These are phyloP conservation scores for Coemansia sp. DNA, from an alignment of 192 early-diverging fungal species.

Conservation along the genomic window DNA sequence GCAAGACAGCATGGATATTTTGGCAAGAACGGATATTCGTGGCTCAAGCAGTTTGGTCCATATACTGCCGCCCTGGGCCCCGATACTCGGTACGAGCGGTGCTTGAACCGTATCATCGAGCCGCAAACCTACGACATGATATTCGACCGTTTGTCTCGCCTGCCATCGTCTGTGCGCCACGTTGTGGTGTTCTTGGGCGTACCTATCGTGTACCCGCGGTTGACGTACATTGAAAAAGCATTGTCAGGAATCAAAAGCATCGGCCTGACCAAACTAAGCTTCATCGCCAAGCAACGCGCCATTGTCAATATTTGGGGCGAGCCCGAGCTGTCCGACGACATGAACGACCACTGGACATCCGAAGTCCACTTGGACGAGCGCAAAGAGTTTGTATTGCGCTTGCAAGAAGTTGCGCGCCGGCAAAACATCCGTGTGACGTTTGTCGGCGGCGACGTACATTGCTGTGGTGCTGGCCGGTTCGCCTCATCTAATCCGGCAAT, in stretches of 20 bases:
- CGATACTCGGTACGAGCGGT: constrained; percentile 76
- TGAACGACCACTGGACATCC: constrained; percentile 80
- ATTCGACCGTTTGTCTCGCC: constrained; percentile 55
- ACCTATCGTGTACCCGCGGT: constrained; percentile 74
- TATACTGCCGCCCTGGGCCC: constrained; percentile 62
- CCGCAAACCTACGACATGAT: constrained; percentile 62
- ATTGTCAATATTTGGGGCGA: constrained; percentile 71
- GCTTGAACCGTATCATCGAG: constrained; percentile 60
- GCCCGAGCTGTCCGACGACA: constrained; percentile 81
- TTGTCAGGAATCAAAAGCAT: constrained; percentile 60
- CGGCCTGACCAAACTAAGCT: constrained; percentile 56
- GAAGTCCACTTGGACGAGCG: constrained; percentile 71
- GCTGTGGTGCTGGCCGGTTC: constrained; percentile 64
- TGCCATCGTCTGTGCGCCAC: constrained; percentile 58
- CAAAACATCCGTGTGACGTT: constrained; percentile 72
- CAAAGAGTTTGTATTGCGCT: constrained; percentile 58
- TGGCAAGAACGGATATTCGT: constrained; percentile 58
- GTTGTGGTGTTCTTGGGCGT: constrained; percentile 70
- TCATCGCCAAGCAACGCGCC: constrained; percentile 58
- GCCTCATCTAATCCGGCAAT: constrained; percentile 55
- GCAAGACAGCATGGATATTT: constrained; percentile 59
- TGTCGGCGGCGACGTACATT: constrained; percentile 79
- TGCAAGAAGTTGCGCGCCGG: constrained; percentile 66
- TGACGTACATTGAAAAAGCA: constrained; percentile 67
- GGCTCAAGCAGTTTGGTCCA: constrained; percentile 69